phyloP scores from a whole-genome alignment of 306 rosid genomes.

The Prosopis cineraria region DNA sequence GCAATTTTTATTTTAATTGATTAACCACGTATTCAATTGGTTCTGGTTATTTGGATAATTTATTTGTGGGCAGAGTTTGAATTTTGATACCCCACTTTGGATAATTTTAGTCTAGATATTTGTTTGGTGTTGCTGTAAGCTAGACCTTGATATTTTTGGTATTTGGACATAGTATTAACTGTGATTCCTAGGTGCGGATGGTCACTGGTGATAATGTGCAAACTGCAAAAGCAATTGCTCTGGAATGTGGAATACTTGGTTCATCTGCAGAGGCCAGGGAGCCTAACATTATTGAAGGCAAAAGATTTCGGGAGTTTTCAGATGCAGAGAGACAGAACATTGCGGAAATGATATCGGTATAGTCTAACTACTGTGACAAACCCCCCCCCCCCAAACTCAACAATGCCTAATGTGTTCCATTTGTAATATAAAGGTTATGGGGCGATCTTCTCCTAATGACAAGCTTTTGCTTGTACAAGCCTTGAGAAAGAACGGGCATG shows the following conservation, averaged over 20 bases:
- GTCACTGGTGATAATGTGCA: conserved; percentile 92
- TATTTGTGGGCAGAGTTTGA: not conserved
- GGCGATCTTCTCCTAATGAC: conserved; percentile 89
- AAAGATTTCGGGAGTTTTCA: conserved; percentile 64
- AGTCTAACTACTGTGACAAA: conserved; percentile 21
- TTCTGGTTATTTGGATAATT: not conserved
- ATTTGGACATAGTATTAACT: conserved; percentile 12
- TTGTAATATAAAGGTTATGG: conserved; percentile 72
- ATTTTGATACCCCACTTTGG: not conserved
- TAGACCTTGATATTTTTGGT: conserved; percentile 4
- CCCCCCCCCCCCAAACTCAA: too few species aligned
- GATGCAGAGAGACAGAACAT: conserved; percentile 53
- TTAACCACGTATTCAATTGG: not conserved
- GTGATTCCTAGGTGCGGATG: conserved; percentile 72
- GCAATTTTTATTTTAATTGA: not conserved
- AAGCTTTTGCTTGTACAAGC: conserved; percentile 95
- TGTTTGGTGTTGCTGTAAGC: not conserved
- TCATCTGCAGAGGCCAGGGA: conserved; percentile 57
- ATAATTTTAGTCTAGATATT: not conserved
- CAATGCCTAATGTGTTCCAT: not conserved
- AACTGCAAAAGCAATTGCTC: conserved; percentile 91
- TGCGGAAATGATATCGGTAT: conserved; percentile 73
- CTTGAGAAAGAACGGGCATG: conserved; percentile 69
- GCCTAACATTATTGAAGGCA: conserved; percentile 82
- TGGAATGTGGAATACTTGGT: conserved; percentile 88